Evolutionary conservation across 345 rosid species (phyloP), one percentile per base, ranked within the genome.

Genomic region (Orychophragmus violaceus): DNA sequence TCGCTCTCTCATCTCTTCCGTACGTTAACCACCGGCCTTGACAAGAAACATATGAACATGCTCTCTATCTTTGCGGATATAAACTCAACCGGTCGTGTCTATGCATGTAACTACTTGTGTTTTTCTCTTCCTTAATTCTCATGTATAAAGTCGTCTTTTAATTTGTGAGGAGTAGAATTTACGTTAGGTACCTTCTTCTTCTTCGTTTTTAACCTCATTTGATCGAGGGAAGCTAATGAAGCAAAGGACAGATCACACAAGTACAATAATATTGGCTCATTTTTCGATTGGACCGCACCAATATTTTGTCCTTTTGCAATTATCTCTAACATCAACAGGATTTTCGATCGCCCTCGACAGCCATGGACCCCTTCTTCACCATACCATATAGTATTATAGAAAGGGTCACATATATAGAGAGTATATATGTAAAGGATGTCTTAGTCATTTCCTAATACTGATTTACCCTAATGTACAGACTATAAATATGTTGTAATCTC

Each of bases 281-380:
- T 27, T 59, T 49, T 6, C 28, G 32, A 69, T 49, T 28, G 59
- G 32, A 59, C 59, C 32, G 51, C n/a, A n/a, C 14, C 17, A 23
- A 14, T 23, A 12, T 58, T 7, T 59, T 69, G 66, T 69, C 74
- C 2, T n/a, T 14, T 37, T 59, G 52, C 66, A 50, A 69, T 50
- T 37, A 59, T 59, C 73, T 23, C 72, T 58, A 68, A 58, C 49
- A 36, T 25, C 59, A 58, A 46, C 14, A 50, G 35, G 1, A 36
- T 16, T 25, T 48, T 68, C n/a, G n/a, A n/a, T n/a, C 37, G 59
- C 59, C 39, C 39, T 58, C 66, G 58, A 68, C 59, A 35, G 22
- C 14, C 50, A 48, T 68, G 65, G 72, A 57, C 72, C 71, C 71
- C 71, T 68, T 57, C 48, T 32, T 23, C 36, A 68, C 35, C 66